A percentile compares a stretch with the other conserved stretches of the same genome.
phyloP scores from a whole-genome alignment of 163 green algal genomes.

The Chlamydomonas reinhardtii region DNA sequence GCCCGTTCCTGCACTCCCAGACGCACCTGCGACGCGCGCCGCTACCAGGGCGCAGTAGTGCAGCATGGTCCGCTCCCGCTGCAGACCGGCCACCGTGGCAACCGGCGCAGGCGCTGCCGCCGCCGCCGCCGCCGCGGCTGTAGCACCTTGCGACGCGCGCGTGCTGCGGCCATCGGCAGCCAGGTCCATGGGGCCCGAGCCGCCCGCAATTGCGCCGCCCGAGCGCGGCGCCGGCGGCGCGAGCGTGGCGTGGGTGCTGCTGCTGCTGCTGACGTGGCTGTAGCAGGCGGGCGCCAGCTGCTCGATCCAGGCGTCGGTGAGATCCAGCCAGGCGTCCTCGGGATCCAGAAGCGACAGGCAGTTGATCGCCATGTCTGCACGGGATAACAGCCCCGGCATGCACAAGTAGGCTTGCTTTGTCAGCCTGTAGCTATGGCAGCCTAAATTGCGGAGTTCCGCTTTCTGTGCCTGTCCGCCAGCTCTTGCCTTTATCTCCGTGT shows the following conservation, averaged over 20 bases:
- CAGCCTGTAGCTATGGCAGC: too few relatives aligned
- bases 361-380: constrained; percentile 44
- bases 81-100: constrained; percentile 56
- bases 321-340: constrained; percentile 70
- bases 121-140: neutral
- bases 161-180: too few relatives aligned
- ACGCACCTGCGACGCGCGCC: constrained; percentile 21
- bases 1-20: too few relatives aligned
- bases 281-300: neutral
- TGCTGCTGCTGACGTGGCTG: constrained; percentile 1
- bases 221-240: neutral
- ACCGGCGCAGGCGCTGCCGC: neutral
- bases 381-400: too few relatives aligned
- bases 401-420: too few relatives aligned
- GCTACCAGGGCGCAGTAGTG: constrained; percentile 55
- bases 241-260: neutral
- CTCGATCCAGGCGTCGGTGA: constrained; percentile 63
- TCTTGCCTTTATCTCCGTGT: too few relatives aligned
- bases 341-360: constrained; percentile 65
- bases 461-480: too few relatives aligned
- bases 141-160: too few relatives aligned
- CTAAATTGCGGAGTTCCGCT: too few relatives aligned
- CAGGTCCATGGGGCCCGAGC: too few relatives aligned
- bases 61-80: constrained; percentile 64
- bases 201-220: too few relatives aligned